Evolutionary conservation across 2,329 filamentous ascomycete genomes (phyloP), one percentile per base, ranked within the genome.

Genomic region (Cordyceps cicadae): DNA sequence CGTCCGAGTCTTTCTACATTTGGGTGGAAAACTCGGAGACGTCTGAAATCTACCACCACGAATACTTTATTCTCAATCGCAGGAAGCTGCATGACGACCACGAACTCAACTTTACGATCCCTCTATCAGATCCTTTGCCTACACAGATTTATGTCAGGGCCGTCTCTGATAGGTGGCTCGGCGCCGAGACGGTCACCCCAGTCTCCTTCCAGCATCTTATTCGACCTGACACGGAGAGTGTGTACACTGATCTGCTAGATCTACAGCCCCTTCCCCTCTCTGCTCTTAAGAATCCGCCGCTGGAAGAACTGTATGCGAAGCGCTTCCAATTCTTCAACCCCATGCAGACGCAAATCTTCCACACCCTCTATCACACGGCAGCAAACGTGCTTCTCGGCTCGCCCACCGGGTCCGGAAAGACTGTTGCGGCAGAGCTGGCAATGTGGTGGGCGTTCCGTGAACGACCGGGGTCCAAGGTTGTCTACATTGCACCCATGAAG

Each of bases 361-460:
- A 99, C 69, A 93, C 91, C 15, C 82, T 99, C 39, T 99, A 99
- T 66, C 88, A 97, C 71, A 97, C 94, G 0, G 75, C 89, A 8
- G 88, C 90, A 51, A 99, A 99, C 70, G 92, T 99, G 5, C 82
- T 99, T 3, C 82, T 99, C 9, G 94, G 95, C 8, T 97, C 94
- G 2, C 95, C 94, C 0, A 99, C 95, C 0, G 94, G 94, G 62
- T 96, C 92, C 79, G 94, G 94, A 62, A 99, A 99, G 79, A 99
- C 95, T 0, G 89, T 99, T 46, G 94, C 95, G 19, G 92, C 90
- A 54, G 94, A 99, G 71, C 77, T 99, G 63, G 92, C 95, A 29
- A 97, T 99, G 93, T 99, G 95, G 95, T 97, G 92, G 92, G 93
- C 94, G 3, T 97, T 99, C 76, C 86, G 92, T 15, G 92, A 97